A percentile compares a stretch with the other conserved stretches of the same genome.
Conservation (phyloP, 208 protist genomes). For the Plasmodiophora brassicae region DNA sequence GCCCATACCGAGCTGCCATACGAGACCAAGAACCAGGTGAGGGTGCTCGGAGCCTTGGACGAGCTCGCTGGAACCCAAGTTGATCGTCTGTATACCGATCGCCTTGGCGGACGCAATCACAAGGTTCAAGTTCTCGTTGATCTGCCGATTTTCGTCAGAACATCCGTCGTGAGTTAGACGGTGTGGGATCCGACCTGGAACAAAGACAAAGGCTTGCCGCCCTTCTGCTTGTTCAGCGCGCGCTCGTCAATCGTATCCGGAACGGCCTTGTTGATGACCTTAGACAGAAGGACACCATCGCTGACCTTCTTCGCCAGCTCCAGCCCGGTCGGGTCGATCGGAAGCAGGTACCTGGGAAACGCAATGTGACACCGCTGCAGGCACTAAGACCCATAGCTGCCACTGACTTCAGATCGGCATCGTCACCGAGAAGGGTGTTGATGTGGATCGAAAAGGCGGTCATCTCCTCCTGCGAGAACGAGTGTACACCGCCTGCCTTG, state of each 20-base stretch:
- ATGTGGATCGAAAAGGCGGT: constrained; percentile 48
- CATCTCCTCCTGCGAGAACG: constrained; percentile 52
- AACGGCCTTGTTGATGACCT: constrained; percentile 52
- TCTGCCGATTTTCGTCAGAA: too few species aligned
- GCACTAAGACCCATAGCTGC: background rate
- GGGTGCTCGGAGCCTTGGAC: constrained; percentile 36
- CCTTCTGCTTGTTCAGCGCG: constrained; percentile 50
- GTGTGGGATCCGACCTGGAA: constrained; percentile 40
- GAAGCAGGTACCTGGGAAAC: constrained; percentile 23
- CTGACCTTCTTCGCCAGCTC: constrained; percentile 37
- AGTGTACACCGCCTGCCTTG: constrained; percentile 42
- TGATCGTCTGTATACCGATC: constrained; percentile 49
- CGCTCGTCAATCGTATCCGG: constrained; percentile 55
- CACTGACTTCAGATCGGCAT: constrained; percentile 43
- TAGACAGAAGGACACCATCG: constrained; percentile 53
- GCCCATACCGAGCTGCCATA: constrained; percentile 54
- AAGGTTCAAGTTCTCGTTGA: constrained; percentile 53
- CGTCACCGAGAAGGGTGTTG: constrained; percentile 44
- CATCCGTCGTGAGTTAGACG: too few species aligned
- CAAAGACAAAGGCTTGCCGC: constrained; percentile 18
- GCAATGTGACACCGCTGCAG: too few species aligned
- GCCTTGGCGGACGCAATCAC: constrained; percentile 51
- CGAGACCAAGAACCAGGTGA: constrained; percentile 54
- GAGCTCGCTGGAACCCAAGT: constrained; percentile 54
- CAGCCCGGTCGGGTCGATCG: constrained; percentile 32